Percentiles rank a stretch among this genome's conserved stretches.
These are phyloP conservation scores for Vararia minispora DNA, from an alignment of 768 basidiomycete species.

Conservation along the genomic window DNA sequence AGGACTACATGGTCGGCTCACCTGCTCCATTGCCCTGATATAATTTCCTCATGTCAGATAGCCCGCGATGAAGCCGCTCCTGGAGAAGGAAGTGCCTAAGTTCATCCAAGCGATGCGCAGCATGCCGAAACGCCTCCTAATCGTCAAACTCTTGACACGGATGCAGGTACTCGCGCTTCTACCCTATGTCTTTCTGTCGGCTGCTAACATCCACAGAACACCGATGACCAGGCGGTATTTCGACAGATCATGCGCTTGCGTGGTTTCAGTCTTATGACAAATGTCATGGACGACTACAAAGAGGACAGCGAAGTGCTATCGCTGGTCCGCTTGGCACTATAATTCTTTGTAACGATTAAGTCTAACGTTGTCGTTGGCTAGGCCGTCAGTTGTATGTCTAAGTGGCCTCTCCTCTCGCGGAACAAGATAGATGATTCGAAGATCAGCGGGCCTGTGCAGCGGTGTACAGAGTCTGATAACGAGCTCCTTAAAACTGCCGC, in stretches of 20 bases:
- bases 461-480: slow-evolving; percentile 42
- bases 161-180: slow-evolving; percentile 48
- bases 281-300: slow-evolving; percentile 67
- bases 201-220: slow-evolving; percentile 43
- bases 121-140: slow-evolving; percentile 70
- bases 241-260: slow-evolving; percentile 86
- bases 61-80: slow-evolving; percentile 70
- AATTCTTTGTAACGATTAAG: neutral
- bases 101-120: slow-evolving; percentile 88
- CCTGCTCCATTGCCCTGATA: slow-evolving; percentile 1
- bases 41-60: slow-evolving; percentile 18
- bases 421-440: slow-evolving; percentile 89
- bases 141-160: slow-evolving; percentile 74
- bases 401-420: slow-evolving; percentile 74
- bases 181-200: neutral
- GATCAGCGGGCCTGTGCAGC: slow-evolving; percentile 45
- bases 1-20: slow-evolving; percentile 78
- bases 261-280: slow-evolving; percentile 87
- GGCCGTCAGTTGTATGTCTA: slow-evolving; percentile 55
- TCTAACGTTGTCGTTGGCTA: slow-evolving; percentile 16
- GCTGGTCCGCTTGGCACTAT: slow-evolving; percentile 36
- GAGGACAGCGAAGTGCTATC: slow-evolving; percentile 61
- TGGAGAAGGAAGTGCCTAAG: slow-evolving; percentile 76
- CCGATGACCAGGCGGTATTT: slow-evolving; percentile 67
- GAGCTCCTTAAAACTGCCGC: slow-evolving; percentile 47